Conservation (phyloP, 1,139 yeast genomes). For the Debaryomyces nepalensis region DNA sequence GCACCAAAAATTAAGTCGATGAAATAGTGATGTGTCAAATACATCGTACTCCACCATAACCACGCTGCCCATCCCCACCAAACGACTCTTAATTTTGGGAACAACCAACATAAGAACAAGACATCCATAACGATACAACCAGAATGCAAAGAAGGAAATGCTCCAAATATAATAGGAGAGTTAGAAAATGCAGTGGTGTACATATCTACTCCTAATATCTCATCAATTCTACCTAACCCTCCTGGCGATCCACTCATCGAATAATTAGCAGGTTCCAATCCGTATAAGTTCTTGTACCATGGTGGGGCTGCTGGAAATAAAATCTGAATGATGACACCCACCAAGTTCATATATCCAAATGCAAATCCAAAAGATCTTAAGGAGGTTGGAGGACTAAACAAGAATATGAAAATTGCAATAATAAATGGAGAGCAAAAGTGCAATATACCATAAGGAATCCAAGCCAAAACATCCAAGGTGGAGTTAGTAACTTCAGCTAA, state of each 20-base stretch:
- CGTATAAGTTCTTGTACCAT: slow-evolving; percentile 90
- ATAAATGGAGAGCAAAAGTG: slow-evolving; percentile 92
- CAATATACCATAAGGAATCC: slow-evolving; percentile 93
- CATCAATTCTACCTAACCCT: slow-evolving; percentile 89
- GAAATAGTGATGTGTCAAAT: slow-evolving; percentile 93
- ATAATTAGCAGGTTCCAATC: slow-evolving; percentile 89
- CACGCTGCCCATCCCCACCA: slow-evolving; percentile 81
- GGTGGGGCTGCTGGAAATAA: slow-evolving; percentile 97
- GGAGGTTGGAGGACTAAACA: slow-evolving; percentile 93
- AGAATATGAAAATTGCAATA: slow-evolving; percentile 75
- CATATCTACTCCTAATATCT: slow-evolving; percentile 76
- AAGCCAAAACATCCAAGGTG: slow-evolving; percentile 79
- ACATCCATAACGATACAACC: slow-evolving; percentile 96
- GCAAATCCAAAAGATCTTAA: slow-evolving; percentile 90
- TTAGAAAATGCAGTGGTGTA: slow-evolving; percentile 86
- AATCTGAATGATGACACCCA: slow-evolving; percentile 82
- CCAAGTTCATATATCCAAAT: slow-evolving; percentile 93
- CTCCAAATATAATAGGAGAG: slow-evolving; percentile 96
- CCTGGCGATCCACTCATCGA: slow-evolving; percentile 96
- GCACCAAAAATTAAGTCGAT: slow-evolving; percentile 93
- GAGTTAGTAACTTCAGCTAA: slow-evolving; percentile 75
- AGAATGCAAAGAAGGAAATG: slow-evolving; percentile 94
- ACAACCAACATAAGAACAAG: slow-evolving; percentile 76
- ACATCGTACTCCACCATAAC: slow-evolving; percentile 99
- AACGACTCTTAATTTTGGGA: slow-evolving; percentile 67